Conservation (phyloP, 257 asterid genomes). For the Solanum medicagineum region DNA sequence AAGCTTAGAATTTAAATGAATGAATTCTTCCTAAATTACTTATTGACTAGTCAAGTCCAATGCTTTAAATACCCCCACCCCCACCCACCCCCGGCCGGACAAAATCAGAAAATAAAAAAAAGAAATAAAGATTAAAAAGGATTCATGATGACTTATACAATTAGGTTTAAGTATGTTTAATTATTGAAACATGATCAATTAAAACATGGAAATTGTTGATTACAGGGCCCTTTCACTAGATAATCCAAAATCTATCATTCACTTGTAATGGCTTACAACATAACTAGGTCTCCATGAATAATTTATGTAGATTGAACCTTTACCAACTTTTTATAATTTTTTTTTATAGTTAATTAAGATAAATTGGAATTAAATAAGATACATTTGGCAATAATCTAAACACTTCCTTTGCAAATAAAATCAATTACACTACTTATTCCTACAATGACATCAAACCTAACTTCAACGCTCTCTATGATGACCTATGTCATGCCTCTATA, state of each 20-base stretch:
- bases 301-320: neutral
- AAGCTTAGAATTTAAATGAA: neutral
- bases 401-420: neutral
- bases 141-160: neutral
- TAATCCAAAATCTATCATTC: neutral
- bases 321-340: neutral
- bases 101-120: neutral
- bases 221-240: neutral
- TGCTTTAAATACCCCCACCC: neutral
- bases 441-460: conserved; percentile 8
- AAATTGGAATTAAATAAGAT: neutral
- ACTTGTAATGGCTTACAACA: neutral
- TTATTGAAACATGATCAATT: neutral
- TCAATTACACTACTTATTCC: neutral
- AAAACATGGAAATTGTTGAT: neutral
- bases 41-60: neutral
- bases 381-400: neutral
- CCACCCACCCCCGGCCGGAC: too few species aligned
- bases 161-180: neutral
- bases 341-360: neutral
- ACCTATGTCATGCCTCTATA: neutral
- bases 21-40: neutral
- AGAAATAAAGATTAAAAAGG: neutral
- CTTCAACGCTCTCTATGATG: neutral
- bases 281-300: neutral